Conservation (phyloP, 1,284 basidiomycete genomes). For the Puccinia coronata region DNA sequence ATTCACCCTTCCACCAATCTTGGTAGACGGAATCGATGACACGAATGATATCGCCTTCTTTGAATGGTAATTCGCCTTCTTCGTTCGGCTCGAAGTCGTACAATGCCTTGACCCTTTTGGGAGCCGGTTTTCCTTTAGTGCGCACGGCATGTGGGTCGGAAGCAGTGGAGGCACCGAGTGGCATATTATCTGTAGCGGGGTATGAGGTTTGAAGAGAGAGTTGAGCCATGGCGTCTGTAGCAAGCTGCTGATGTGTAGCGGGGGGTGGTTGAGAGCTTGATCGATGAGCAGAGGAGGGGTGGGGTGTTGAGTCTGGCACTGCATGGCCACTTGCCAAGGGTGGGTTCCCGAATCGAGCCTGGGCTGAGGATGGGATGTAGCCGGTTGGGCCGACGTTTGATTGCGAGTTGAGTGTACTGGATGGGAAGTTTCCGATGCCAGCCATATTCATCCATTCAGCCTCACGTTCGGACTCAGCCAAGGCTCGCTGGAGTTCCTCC, state of each 20-base stretch:
- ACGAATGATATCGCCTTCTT: conserved; percentile 91
- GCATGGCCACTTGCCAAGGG: conserved; percentile 16
- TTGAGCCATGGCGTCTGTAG: conserved; percentile 54
- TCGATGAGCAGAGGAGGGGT: not conserved
- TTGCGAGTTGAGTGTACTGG: conserved; percentile 16
- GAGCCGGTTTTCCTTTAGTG: conserved; percentile 46
- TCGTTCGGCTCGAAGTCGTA: conserved; percentile 88
- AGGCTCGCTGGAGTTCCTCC: conserved; percentile 83
- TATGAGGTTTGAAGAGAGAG: conserved; percentile 58
- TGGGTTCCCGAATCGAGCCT: conserved; percentile 46
- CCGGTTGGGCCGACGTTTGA: conserved; percentile 48
- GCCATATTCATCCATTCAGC: conserved; percentile 62
- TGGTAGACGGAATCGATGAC: conserved; percentile 93
- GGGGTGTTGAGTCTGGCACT: not conserved
- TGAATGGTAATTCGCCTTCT: conserved; percentile 86
- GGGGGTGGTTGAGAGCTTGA: conserved; percentile 51
- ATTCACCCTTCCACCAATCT: conserved; percentile 97
- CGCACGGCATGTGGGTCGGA: conserved; percentile 51
- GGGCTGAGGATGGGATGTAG: conserved; percentile 34
- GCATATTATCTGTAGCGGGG: conserved; percentile 4
- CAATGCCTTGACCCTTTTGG: conserved; percentile 80
- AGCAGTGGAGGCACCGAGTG: conserved; percentile 34
- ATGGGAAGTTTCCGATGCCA: conserved; percentile 48
- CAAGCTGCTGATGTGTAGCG: conserved; percentile 54
- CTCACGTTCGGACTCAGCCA: conserved; percentile 77